phyloP scores from a whole-genome alignment of 2,329 filamentous ascomycete genomes.

The Epichloe sp. region DNA sequence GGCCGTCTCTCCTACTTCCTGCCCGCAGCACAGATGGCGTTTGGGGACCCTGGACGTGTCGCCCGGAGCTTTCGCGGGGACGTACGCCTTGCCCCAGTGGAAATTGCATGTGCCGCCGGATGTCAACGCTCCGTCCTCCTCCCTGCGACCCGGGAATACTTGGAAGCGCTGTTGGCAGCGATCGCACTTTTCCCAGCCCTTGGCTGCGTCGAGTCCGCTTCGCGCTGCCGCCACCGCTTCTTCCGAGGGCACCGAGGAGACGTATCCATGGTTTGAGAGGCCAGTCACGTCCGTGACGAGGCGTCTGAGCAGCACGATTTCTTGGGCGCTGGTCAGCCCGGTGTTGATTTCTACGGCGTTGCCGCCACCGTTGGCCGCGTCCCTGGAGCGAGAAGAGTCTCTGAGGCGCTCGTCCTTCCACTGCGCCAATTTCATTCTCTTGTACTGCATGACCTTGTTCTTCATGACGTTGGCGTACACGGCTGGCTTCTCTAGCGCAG shows the following conservation, averaged over 20 bases:
- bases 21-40: constrained; percentile 67
- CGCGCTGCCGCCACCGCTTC: constrained; percentile 54
- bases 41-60: constrained; percentile 44
- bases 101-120: constrained; percentile 67
- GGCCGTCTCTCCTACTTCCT: constrained; percentile 54
- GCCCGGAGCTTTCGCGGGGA: constrained; percentile 42
- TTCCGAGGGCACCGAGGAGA: constrained; percentile 51
- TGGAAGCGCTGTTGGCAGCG: constrained; percentile 79
- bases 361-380: constrained; percentile 14
- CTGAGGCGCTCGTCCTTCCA: constrained; percentile 53
- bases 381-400: constrained; percentile 8
- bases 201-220: constrained; percentile 49
- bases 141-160: constrained; percentile 74
- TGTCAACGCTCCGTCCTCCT: constrained; percentile 61
- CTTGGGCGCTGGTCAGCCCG: constrained; percentile 53
- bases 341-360: constrained; percentile 48
- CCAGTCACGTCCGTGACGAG: constrained; percentile 51
- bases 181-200: constrained; percentile 80
- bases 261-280: constrained; percentile 62
- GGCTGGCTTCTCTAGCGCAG: constrained; percentile 50
- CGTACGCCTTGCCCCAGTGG: constrained; percentile 62
- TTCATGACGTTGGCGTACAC: constrained; percentile 81
- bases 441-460: constrained; percentile 62
- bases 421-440: constrained; percentile 56
- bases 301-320: constrained; percentile 49